Conservation (phyloP, 2,329 filamentous ascomycete genomes). For the Hymenoscyphus occultus region DNA sequence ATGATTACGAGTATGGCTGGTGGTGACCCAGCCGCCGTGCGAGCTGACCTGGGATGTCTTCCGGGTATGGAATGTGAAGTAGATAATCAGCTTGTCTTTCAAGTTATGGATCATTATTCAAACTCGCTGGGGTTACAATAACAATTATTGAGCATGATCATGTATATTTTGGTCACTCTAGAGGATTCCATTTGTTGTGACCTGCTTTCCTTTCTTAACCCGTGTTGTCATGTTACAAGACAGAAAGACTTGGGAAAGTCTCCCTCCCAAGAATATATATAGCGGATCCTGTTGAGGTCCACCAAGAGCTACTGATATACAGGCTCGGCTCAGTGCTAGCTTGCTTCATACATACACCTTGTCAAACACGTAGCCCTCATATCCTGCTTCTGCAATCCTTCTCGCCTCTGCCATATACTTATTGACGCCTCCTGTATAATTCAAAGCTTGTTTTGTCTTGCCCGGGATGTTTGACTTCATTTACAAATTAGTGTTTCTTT, state of each 20-base stretch:
- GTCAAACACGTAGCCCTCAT: conserved; percentile 15
- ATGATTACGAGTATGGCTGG: conserved; percentile 45
- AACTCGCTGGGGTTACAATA: not conserved
- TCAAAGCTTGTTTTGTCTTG: conserved; percentile 11
- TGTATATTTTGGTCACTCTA: not conserved
- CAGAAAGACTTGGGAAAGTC: too few relatives aligned
- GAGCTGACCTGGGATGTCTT: conserved; percentile 41
- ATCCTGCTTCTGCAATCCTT: conserved; percentile 16
- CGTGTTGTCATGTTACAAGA: too few relatives aligned
- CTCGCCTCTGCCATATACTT: conserved; percentile 12
- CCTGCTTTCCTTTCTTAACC: not conserved
- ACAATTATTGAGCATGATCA: conserved; percentile 3
- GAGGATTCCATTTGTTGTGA: not conserved
- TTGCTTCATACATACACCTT: conserved; percentile 3
- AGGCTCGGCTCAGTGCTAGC: not conserved
- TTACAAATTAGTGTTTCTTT: not conserved
- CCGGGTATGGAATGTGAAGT: conserved; percentile 42
- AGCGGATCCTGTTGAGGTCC: too few relatives aligned
- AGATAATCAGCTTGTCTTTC: conserved; percentile 43
- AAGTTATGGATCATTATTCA: conserved; percentile 45
- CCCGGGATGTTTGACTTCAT: conserved; percentile 10
- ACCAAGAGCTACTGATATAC: not conserved
- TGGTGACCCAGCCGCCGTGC: conserved; percentile 38
- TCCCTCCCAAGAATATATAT: too few relatives aligned
- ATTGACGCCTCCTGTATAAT: conserved; percentile 13